These are phyloP conservation scores for Lophium mytilinum DNA, from an alignment of 495 filamentous ascomycete species.

Conservation along the genomic window DNA sequence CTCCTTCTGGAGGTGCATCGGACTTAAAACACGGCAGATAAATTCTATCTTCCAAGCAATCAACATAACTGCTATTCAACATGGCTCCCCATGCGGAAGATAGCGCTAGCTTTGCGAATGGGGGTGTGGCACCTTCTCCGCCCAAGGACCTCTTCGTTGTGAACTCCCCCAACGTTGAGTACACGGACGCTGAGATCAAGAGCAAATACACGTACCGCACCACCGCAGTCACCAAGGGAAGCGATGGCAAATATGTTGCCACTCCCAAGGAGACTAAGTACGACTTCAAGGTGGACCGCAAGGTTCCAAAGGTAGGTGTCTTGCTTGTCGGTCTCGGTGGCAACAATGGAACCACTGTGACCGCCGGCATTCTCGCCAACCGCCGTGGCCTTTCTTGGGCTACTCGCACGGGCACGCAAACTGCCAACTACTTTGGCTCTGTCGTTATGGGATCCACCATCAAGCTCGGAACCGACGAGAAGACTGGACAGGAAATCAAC, in stretches of 20 bases:
- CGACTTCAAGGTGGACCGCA: conserved; percentile 95
- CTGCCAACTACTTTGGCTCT: conserved; percentile 96
- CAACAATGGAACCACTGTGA: conserved; percentile 97
- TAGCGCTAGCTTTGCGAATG: conserved; percentile 65
- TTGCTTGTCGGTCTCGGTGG: conserved; percentile 98
- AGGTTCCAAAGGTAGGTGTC: conserved; percentile 85
- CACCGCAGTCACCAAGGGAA: conserved; percentile 63
- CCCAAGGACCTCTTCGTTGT: conserved; percentile 67
- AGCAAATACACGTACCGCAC: conserved; percentile 97
- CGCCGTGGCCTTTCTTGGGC: conserved; percentile 81
- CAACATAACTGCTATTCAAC: conserved; percentile 25
- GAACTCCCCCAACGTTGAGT: conserved; percentile 84
- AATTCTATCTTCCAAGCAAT: conserved; percentile 36
- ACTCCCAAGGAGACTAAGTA: conserved; percentile 83
- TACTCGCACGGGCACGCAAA: conserved; percentile 75
- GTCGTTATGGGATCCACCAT: conserved; percentile 94
- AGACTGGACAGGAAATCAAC: conserved; percentile 85
- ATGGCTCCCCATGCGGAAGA: conserved; percentile 95
- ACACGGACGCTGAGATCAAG: conserved; percentile 79
- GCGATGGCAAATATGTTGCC: conserved; percentile 72
- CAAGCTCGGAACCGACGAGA: conserved; percentile 84
- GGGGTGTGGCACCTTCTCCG: conserved; percentile 40
- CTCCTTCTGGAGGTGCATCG: conserved; percentile 78
- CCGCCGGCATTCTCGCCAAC: conserved; percentile 95
- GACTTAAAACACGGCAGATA: conserved; percentile 60